A percentile compares a stretch with the other conserved stretches of the same genome.
Evolutionary conservation across 2,329 filamentous ascomycete species (phyloP).

Genomic region (Aspergillus proliferans): DNA sequence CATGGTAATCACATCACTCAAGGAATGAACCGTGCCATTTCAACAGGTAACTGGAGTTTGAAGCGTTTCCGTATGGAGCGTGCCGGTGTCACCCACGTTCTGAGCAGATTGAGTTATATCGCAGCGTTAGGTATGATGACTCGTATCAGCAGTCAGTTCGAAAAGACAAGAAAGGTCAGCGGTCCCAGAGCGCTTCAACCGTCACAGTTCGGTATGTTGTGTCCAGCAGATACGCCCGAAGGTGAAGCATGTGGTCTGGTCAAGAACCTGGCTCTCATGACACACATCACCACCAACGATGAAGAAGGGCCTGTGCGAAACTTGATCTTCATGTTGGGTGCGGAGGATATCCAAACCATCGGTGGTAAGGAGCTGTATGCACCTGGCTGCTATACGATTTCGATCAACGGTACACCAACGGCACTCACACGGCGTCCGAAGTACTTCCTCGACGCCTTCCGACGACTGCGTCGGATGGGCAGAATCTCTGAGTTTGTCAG

Average conservation of each 20-base stretch:
- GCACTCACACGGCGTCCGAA: slow-evolving; percentile 82
- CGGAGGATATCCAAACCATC: slow-evolving; percentile 72
- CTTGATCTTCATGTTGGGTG: slow-evolving; percentile 79
- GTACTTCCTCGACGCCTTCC: slow-evolving; percentile 76
- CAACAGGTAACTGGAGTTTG: slow-evolving; percentile 95
- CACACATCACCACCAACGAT: slow-evolving; percentile 95
- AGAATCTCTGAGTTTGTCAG: slow-evolving; percentile 94
- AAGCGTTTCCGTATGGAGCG: slow-evolving; percentile 99
- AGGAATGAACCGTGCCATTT: slow-evolving; percentile 92
- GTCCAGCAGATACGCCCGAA: slow-evolving; percentile 94
- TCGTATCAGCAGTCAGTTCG: slow-evolving; percentile 94
- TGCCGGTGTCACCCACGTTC: slow-evolving; percentile 90
- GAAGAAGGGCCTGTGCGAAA: slow-evolving; percentile 85
- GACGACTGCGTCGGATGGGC: slow-evolving; percentile 78
- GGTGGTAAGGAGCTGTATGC: slow-evolving; percentile 82
- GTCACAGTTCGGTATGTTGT: slow-evolving; percentile 97
- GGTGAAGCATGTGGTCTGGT: slow-evolving; percentile 96
- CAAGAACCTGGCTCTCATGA: slow-evolving; percentile 98
- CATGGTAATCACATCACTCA: slow-evolving; percentile 82
- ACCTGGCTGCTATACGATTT: slow-evolving; percentile 78
- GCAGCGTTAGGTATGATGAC: slow-evolving; percentile 99
- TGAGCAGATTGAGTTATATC: slow-evolving; percentile 94
- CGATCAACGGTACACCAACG: slow-evolving; percentile 91
- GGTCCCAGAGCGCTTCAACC: slow-evolving; percentile 93
- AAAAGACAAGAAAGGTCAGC: slow-evolving; percentile 95